Conservation (phyloP, 805 yeast species). For the Starmerella potacharoeniae region DNA sequence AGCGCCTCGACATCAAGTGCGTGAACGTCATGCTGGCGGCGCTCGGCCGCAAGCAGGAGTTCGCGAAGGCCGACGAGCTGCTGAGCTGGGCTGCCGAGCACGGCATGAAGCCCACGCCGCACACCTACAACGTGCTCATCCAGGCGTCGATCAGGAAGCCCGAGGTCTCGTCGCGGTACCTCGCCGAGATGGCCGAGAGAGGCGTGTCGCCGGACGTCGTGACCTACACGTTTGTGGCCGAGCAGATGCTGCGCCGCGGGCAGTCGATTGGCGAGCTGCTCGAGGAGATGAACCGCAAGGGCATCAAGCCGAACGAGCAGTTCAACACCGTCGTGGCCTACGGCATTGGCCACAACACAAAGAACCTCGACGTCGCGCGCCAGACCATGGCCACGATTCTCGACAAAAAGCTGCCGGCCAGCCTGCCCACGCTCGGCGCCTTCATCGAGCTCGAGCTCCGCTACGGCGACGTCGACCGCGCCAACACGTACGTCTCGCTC, state of each 20-base stretch:
- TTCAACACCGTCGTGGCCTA: conserved; percentile 44
- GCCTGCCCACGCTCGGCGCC: conserved; percentile 25
- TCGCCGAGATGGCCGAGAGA: conserved; percentile 36
- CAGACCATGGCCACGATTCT: conserved; percentile 28
- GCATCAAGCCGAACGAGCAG: conserved; percentile 31
- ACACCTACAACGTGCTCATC: conserved; percentile 44
- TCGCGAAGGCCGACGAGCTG: conserved; percentile 37
- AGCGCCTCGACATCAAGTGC: conserved; percentile 29
- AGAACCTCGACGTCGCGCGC: conserved; percentile 43
- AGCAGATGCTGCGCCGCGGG: conserved; percentile 40
- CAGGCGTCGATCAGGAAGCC: conserved; percentile 32
- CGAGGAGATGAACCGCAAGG: conserved; percentile 34
- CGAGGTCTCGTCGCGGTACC: conserved; percentile 35
- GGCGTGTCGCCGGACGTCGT: conserved; percentile 45
- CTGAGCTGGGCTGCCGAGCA: conserved; percentile 30
- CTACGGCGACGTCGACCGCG: conserved; percentile 20
- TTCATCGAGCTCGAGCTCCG: conserved; percentile 26
- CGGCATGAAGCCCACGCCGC: conserved; percentile 36
- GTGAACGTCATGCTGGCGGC: conserved; percentile 37
- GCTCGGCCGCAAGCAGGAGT: conserved; percentile 32
- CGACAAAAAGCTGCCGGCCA: conserved; percentile 22
- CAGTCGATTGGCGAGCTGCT: conserved; percentile 33
- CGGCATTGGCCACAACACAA: conserved; percentile 40
- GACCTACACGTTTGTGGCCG: conserved; percentile 50
- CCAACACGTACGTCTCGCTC: conserved; percentile 17